Evolutionary conservation across 179 eudicot genomes (phyloP).

Genomic region (Silene noctiflora): DNA sequence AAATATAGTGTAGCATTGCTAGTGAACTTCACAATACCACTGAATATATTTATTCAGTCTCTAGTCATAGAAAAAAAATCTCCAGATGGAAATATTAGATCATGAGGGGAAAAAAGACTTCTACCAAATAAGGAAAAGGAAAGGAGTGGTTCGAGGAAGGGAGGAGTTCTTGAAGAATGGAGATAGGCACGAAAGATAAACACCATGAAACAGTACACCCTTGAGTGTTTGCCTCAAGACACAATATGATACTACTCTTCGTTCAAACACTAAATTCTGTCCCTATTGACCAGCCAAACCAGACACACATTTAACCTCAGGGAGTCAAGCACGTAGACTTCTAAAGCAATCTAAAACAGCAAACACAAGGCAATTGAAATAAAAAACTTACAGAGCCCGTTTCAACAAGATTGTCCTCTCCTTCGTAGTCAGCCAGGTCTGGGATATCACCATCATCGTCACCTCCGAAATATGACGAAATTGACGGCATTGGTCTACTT

Average conservation of each 20-base stretch:
- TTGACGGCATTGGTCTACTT: conserved; percentile 63
- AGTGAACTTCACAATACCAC: neutral
- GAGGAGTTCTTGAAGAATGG: neutral
- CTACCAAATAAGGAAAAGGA: neutral
- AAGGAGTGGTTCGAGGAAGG: neutral
- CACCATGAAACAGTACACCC: neutral
- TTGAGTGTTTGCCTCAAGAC: neutral
- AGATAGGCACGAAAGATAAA: neutral
- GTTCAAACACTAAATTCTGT: neutral
- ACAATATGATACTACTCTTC: neutral
- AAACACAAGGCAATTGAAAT: neutral
- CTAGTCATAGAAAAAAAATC: neutral
- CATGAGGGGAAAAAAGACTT: neutral
- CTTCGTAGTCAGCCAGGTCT: conserved; percentile 85
- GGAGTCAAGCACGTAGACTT: neutral
- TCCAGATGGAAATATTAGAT: neutral
- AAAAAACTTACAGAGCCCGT: conserved; percentile 41
- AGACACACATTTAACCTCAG: neutral
- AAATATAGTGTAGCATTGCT: neutral
- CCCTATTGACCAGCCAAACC: neutral
- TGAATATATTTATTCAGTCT: neutral
- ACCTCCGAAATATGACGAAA: conserved; percentile 80
- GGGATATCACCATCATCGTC: conserved; percentile 92
- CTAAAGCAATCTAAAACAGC: neutral
- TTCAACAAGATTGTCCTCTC: conserved; percentile 71